Evolutionary conservation across 768 basidiomycete species (phyloP).

Genomic region (Pleurotus platypus): DNA sequence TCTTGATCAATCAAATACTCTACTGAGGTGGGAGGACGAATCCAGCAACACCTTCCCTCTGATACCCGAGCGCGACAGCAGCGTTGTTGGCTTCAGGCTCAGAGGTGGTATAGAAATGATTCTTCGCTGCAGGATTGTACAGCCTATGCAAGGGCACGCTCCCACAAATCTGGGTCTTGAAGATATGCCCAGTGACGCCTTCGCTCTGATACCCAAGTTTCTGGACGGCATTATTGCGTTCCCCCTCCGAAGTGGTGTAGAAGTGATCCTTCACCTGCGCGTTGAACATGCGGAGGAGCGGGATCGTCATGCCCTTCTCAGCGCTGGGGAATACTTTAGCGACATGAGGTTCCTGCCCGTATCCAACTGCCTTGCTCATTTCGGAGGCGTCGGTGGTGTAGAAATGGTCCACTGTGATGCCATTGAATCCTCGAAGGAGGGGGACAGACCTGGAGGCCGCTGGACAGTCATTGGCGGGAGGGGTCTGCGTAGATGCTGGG

Average conservation of each 20-base stretch:
- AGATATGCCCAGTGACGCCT: conserved; percentile 5
- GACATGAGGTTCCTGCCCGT: background rate
- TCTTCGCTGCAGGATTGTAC: background rate
- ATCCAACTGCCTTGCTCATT: background rate
- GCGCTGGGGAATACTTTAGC: background rate
- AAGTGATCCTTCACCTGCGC: background rate
- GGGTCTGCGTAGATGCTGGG: background rate
- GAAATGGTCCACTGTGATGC: background rate
- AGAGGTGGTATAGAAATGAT: background rate
- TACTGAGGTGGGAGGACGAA: background rate
- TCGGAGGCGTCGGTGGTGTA: background rate
- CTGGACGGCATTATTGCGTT: background rate
- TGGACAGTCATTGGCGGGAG: background rate
- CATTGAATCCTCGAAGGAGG: conserved; percentile 2
- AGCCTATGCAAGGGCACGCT: conserved; percentile 9
- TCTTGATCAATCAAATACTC: background rate
- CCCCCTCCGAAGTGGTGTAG: background rate
- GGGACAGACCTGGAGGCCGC: background rate
- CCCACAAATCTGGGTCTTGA: conserved; percentile 8
- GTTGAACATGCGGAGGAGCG: background rate
- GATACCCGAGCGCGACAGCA: background rate
- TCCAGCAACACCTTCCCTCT: background rate
- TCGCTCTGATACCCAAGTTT: background rate
- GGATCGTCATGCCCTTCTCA: background rate
- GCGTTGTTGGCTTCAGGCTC: background rate